These are phyloP conservation scores for Aristolochia californica DNA, from an alignment of 164 flowering plant species.

Conservation along the genomic window DNA sequence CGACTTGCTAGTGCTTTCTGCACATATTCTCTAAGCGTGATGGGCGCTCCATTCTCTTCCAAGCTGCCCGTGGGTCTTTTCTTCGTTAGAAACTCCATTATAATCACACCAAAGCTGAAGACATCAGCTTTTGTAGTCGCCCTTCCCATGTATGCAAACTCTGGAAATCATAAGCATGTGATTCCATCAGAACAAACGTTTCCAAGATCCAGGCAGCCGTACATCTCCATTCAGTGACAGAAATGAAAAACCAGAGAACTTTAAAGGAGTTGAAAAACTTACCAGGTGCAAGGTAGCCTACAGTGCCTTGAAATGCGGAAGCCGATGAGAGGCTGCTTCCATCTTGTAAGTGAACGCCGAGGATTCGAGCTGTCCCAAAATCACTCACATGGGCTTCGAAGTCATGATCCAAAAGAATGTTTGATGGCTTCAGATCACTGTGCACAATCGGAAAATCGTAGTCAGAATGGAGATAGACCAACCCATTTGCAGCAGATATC, in stretches of 20 bases:
- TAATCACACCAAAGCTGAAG: conserved; percentile 68
- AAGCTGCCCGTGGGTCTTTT: conserved; percentile 56
- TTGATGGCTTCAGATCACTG: conserved; percentile 83
- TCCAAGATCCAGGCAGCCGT: background rate
- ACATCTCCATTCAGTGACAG: background rate
- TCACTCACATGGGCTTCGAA: conserved; percentile 76
- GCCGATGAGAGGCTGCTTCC: conserved; percentile 34
- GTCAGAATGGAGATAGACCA: conserved; percentile 63
- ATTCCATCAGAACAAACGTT: background rate
- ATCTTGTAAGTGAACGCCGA: conserved; percentile 45
- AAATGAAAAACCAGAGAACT: background rate
- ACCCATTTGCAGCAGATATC: conserved; percentile 46
- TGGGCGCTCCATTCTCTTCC: conserved; percentile 35
- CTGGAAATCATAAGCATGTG: conserved; percentile 25
- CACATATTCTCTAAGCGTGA: conserved; percentile 34
- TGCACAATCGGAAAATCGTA: conserved; percentile 64
- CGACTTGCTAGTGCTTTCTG: conserved; percentile 33
- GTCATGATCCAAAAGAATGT: conserved; percentile 54
- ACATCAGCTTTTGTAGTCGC: conserved; percentile 72
- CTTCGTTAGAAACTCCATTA: conserved; percentile 65
- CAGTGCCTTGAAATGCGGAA: conserved; percentile 71
- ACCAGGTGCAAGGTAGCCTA: conserved; percentile 96
- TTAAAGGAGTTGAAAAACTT: conserved; percentile 3
- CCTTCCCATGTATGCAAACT: conserved; percentile 71
- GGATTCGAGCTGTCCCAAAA: conserved; percentile 77